Evolutionary conservation across 352 stramenopile species (phyloP).

Genomic region (Phytophthora nicotianae): DNA sequence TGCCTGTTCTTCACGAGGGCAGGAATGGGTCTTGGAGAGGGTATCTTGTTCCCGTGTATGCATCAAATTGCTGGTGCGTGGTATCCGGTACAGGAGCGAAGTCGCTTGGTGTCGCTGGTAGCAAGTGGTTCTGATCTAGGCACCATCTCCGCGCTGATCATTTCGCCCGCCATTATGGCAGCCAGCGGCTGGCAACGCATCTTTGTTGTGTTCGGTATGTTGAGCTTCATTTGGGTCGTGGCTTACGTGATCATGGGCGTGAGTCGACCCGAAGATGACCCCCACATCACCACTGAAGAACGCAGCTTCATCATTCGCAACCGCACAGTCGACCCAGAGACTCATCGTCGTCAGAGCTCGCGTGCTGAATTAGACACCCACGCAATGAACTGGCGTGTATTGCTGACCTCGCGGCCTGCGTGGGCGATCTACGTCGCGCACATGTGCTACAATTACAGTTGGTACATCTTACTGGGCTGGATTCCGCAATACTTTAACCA

Average conservation of each 20-base stretch:
- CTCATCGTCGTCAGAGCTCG: constrained; percentile 46
- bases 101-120: constrained; percentile 78
- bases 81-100: constrained; percentile 85
- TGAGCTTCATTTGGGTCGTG: constrained; percentile 81
- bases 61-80: constrained; percentile 84
- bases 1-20: constrained; percentile 78
- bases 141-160: constrained; percentile 78
- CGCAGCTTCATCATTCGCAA: constrained; percentile 70
- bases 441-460: constrained; percentile 90
- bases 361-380: constrained; percentile 48
- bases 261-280: constrained; percentile 71
- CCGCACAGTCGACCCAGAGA: constrained; percentile 53
- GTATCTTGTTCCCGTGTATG: constrained; percentile 90
- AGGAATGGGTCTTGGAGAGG: constrained; percentile 86
- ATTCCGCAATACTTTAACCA: constrained; percentile 90
- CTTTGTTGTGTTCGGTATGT: constrained; percentile 74
- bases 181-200: constrained; percentile 71
- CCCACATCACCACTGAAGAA: constrained; percentile 61
- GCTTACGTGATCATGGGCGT: constrained; percentile 63
- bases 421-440: constrained; percentile 89
- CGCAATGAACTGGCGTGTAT: constrained; percentile 65
- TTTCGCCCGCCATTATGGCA: constrained; percentile 76
- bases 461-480: constrained; percentile 88
- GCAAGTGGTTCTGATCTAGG: constrained; percentile 82
- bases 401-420: constrained; percentile 68